Percentiles rank a stretch among this genome's conserved stretches.
phyloP scores from a whole-genome alignment of 192 early-diverging fungal genomes.

The Backusella australiensis region DNA sequence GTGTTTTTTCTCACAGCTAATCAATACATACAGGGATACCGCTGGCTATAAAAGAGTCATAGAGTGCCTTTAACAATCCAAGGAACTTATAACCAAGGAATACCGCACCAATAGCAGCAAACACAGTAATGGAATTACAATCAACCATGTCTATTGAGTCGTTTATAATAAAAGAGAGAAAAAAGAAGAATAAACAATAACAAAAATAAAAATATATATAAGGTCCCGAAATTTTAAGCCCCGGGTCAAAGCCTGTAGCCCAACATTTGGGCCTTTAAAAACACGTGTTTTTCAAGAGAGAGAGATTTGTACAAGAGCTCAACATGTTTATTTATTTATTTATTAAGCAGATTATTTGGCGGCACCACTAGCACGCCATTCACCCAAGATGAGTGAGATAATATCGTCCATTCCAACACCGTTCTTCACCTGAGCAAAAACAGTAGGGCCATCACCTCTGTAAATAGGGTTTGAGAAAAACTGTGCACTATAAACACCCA shows the following conservation, averaged over 20 bases:
- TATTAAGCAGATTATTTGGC: conserved; percentile 10
- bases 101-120: conserved; percentile 36
- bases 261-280: conserved; percentile 11
- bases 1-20: neutral
- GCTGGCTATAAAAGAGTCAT: conserved; percentile 18
- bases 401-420: conserved; percentile 82
- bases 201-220: neutral
- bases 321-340: neutral
- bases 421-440: conserved; percentile 93
- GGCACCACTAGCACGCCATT: conserved; percentile 55
- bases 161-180: conserved; percentile 5
- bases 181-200: conserved; percentile 5
- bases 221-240: neutral
- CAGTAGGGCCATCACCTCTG: conserved; percentile 79
- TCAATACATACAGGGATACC: conserved; percentile 22
- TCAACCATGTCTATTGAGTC: neutral
- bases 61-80: conserved; percentile 36
- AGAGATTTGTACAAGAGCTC: neutral
- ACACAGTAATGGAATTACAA: conserved; percentile 13
- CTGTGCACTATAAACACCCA: neutral
- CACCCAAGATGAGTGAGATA: conserved; percentile 69
- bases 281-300: neutral
- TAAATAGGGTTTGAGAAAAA: neutral
- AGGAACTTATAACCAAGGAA: conserved; percentile 34
- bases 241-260: neutral